Evolutionary conservation across 805 yeast species (phyloP), one percentile per base, ranked within the genome.

Genomic region (Suhomyces tanzawaensis): DNA sequence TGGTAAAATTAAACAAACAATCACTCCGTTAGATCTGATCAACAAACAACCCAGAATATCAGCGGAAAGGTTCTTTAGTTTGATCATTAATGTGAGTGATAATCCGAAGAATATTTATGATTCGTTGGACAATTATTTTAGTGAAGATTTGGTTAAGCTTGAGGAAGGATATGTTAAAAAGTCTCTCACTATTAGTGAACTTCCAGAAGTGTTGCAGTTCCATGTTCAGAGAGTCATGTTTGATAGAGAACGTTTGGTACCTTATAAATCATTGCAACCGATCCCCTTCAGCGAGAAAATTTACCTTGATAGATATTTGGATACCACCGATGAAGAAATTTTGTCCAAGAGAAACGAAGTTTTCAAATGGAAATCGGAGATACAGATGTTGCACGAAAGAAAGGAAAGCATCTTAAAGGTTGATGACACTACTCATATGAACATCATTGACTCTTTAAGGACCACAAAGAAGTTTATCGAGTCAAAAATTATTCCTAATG

Each of bases 151-250:
- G 14, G 71, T 89, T 9, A 74, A 71, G 1, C 64, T 87, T 48
- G 86, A 79, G 28, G 84, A 82, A 44, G 95, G 89, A 2, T 70
- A 73, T 18, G 91, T 85, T 4, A 79, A 81, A 48, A 77, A 95
- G 55, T 75, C 85, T 0, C 74, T 90, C 32, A 77, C 90, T 0
- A 75, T 91, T 3, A 71, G 77, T 7, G 72, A 78, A 39, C 63
- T 88, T 15, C 99, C 99, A 0, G 80, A 81, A 4, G 76, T 93
- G 35, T 60, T 93, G 34, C 99, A 93, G 57, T 77, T 93, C 34
- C 99, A 93, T 56, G 85, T 93, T 6, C 98, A 90, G 62, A 73
- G 99, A 55, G 98, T 93, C 1, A 86, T 87, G 57, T 93, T 82
- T 58, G 96, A 93, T 55, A 72, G 89, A 31, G 82, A 71, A 38